A percentile compares a stretch with the other conserved stretches of the same genome.
Evolutionary conservation across 2,329 filamentous ascomycete genomes (phyloP).

Genomic region (Dothistroma septosporum): DNA sequence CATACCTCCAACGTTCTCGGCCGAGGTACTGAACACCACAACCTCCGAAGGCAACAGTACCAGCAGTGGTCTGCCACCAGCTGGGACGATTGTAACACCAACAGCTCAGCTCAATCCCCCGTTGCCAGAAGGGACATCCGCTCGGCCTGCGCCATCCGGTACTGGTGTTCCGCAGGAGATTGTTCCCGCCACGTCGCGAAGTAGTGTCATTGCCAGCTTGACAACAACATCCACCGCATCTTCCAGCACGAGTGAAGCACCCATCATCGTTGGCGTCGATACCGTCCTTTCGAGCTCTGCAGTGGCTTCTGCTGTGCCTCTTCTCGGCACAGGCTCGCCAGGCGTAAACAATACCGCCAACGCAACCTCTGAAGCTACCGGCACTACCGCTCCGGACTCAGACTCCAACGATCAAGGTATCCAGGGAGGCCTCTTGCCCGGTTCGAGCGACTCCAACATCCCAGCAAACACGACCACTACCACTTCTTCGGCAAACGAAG

Average conservation of each 20-base stretch:
- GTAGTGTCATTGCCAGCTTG: conserved; percentile 2
- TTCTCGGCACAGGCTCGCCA: background rate
- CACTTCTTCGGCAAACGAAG: background rate
- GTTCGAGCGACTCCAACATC: conserved; percentile 5
- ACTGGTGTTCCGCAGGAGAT: conserved; percentile 7
- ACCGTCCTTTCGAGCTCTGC: conserved; percentile 28
- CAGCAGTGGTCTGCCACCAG: too few species aligned
- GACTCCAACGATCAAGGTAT: background rate
- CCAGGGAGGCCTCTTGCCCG: background rate
- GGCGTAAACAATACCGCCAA: background rate
- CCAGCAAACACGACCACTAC: background rate
- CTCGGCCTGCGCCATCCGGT: background rate
- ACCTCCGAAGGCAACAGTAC: too few species aligned
- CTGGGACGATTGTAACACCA: background rate
- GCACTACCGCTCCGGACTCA: background rate
- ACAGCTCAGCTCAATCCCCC: background rate
- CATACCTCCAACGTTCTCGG: background rate
- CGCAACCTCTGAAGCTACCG: background rate
- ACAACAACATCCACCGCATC: conserved; percentile 12
- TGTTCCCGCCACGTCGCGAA: conserved; percentile 5
- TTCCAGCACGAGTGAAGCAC: conserved; percentile 8
- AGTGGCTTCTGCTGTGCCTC: conserved; percentile 3
- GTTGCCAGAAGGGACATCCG: background rate
- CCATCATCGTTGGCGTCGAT: conserved; percentile 34
- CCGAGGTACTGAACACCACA: background rate